Conservation (phyloP, 306 rosid species). For the Vigna trinervia region DNA sequence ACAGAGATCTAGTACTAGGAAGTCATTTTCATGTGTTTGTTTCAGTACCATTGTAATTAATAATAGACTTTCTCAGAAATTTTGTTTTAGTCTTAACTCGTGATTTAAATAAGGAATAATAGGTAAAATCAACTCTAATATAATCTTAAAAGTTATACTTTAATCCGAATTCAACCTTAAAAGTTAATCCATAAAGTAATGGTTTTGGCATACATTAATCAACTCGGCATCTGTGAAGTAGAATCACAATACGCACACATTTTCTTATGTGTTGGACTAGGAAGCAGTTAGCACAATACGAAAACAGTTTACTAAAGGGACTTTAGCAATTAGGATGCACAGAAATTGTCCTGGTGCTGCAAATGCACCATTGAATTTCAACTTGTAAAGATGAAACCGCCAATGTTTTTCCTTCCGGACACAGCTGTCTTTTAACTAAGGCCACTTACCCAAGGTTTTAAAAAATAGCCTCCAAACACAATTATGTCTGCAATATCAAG, state of each 20-base stretch:
- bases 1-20: not conserved
- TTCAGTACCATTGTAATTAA: not conserved
- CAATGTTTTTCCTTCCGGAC: not conserved
- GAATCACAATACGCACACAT: not conserved
- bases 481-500: not conserved
- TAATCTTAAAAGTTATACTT: not conserved
- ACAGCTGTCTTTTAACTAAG: no score
- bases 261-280: not conserved
- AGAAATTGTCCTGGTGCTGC: not conserved
- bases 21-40: not conserved
- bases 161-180: not conserved
- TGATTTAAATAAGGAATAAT: not conserved
- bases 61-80: not conserved
- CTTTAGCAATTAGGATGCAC: not conserved
- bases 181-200: not conserved
- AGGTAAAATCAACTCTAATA: not conserved
- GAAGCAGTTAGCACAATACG: not conserved
- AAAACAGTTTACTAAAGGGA: constrained; percentile 3
- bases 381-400: constrained; percentile 10
- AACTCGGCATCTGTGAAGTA: not conserved
- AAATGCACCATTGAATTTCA: not conserved
- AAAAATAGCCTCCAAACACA: not conserved
- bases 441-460: not conserved
- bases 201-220: not conserved
- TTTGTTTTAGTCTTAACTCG: no score